These are phyloP conservation scores for Agapanthus africanus DNA, from an alignment of 106 monocot genomes.

Conservation along the genomic window DNA sequence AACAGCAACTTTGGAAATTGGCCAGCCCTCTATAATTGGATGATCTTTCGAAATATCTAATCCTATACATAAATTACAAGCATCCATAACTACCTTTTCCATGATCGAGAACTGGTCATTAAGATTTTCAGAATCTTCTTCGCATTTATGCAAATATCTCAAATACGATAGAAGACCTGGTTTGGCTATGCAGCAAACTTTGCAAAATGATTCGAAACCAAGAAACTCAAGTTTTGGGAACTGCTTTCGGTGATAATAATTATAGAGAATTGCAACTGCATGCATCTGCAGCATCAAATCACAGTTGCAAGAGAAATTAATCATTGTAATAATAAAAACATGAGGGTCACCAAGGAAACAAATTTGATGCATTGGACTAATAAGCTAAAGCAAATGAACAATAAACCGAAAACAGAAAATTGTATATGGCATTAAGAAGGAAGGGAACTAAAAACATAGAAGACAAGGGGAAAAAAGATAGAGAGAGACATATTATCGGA, in stretches of 20 bases:
- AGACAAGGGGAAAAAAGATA: neutral
- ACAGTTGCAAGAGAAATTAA: neutral
- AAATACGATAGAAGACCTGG: conserved; percentile 28
- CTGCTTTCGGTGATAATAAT: conserved; percentile 65
- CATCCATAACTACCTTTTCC: conserved; percentile 52
- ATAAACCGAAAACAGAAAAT: neutral
- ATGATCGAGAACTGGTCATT: conserved; percentile 28
- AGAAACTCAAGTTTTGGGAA: conserved; percentile 48
- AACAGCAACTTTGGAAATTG: conserved; percentile 53
- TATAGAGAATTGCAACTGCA: conserved; percentile 58
- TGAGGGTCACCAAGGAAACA: neutral
- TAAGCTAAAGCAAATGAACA: neutral
- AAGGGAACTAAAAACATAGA: neutral
- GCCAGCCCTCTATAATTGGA: conserved; percentile 42
- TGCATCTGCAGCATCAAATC: conserved; percentile 43
- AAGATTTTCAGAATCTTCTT: conserved; percentile 2
- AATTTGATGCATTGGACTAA: neutral
- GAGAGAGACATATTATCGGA: too few species aligned
- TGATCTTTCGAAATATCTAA: conserved; percentile 36
- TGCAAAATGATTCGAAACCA: conserved; percentile 41
- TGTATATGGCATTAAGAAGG: neutral
- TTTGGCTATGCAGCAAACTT: conserved; percentile 29
- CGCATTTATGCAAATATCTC: conserved; percentile 24
- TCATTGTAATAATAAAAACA: conserved; percentile 7
- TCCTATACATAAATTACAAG: conserved; percentile 39